These are phyloP conservation scores for Jaltomata sinuosa DNA, from an alignment of 257 asterid genomes.

Conservation along the genomic window DNA sequence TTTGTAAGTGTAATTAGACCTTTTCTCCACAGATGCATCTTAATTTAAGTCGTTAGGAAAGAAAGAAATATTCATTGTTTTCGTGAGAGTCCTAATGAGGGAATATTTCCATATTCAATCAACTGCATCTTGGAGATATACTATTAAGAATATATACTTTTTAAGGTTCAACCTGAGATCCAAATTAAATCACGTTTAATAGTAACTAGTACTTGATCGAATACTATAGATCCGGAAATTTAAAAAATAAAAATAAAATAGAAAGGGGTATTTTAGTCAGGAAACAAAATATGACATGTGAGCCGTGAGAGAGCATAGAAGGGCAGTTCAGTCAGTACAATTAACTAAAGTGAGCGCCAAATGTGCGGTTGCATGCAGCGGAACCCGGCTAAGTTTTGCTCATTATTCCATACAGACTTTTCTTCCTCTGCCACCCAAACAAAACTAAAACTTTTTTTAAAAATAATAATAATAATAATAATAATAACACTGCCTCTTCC, in stretches of 20 bases:
- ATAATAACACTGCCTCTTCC: no score
- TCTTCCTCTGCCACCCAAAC: neutral
- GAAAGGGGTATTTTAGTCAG: neutral
- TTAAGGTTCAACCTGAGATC: no score
- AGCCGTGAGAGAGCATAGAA: neutral
- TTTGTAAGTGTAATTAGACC: no score
- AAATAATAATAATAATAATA: no score
- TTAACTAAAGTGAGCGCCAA: neutral
- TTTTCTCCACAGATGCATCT: no score
- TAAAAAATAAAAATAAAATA: no score
- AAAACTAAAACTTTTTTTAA: neutral
- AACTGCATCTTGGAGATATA: neutral
- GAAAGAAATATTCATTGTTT: no score
- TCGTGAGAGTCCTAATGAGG: no score
- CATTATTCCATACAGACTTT: neutral
- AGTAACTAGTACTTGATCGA: neutral
- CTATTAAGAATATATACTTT: no score
- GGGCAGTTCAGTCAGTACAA: neutral
- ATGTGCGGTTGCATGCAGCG: slow-evolving; percentile 28
- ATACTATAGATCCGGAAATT: neutral
- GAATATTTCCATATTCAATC: neutral
- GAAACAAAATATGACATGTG: neutral
- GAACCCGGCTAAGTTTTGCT: neutral
- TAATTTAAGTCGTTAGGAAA: no score
- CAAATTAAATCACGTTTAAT: neutral